Evolutionary conservation across 2,329 filamentous ascomycete genomes (phyloP).

Genomic region (Acarospora socialis): DNA sequence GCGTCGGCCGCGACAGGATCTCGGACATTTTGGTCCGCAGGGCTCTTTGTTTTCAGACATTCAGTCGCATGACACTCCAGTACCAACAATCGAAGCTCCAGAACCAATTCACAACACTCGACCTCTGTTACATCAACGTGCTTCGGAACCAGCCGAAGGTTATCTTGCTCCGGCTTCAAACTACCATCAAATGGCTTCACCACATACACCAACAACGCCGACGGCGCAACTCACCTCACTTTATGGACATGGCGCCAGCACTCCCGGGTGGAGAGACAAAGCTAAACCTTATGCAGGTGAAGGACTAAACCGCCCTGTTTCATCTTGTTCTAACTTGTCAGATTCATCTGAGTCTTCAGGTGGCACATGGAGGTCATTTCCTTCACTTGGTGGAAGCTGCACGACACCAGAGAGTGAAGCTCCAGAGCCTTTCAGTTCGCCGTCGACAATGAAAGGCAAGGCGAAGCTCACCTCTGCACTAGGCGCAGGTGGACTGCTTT

Average conservation of each 20-base stretch:
- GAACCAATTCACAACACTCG: conserved; percentile 20
- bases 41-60: conserved; percentile 1
- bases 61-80: conserved; percentile 19
- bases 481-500: conserved; percentile 5
- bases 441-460: conserved; percentile 20
- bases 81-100: conserved; percentile 37
- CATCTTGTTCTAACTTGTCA: conserved; percentile 44
- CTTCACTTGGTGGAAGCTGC: conserved; percentile 45
- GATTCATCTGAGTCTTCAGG: conserved; percentile 49
- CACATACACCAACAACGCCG: conserved; percentile 35
- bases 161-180: conserved; percentile 29
- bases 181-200: conserved; percentile 26
- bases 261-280: conserved; percentile 10
- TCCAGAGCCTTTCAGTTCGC: conserved; percentile 40
- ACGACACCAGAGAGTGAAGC: conserved; percentile 47
- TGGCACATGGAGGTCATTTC: conserved; percentile 41
- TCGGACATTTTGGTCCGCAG: conserved; percentile 7
- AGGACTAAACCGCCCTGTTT: conserved; percentile 39
- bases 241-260: conserved; percentile 20
- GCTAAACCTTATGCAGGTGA: conserved; percentile 24
- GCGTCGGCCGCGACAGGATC: conserved; percentile 26
- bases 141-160: conserved; percentile 20
- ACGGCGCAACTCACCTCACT: too few species aligned
- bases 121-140: conserved; percentile 16
- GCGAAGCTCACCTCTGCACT: background rate